Conservation (phyloP, 495 filamentous ascomycete genomes). For the Cairneyella variabilis region DNA sequence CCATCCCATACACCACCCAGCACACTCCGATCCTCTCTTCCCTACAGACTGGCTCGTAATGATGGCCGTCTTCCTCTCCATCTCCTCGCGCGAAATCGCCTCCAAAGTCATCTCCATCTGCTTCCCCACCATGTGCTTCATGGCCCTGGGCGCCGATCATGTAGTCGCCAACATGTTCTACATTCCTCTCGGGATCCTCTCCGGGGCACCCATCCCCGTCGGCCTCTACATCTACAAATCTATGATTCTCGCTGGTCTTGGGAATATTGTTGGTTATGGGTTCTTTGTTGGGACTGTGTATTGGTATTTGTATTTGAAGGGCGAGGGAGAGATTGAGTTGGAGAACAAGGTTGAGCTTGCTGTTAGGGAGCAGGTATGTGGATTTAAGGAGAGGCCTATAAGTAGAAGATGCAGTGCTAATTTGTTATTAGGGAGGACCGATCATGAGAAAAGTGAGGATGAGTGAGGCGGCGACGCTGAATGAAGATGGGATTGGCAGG, state of each 20-base stretch:
- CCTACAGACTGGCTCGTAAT: constrained; percentile 57
- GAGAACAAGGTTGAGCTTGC: no score
- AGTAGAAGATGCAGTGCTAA: no score
- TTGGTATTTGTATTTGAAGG: constrained; percentile 40
- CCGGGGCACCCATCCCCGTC: constrained; percentile 41
- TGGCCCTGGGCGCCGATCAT: constrained; percentile 55
- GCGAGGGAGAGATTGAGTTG: neutral
- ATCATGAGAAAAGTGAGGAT: no score
- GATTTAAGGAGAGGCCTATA: no score
- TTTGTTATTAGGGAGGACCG: no score
- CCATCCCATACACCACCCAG: neutral
- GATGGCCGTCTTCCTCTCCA: constrained; percentile 53
- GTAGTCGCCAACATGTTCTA: constrained; percentile 66
- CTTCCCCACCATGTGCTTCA: constrained; percentile 59
- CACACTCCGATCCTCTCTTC: neutral
- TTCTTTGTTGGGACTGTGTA: constrained; percentile 46
- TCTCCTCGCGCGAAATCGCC: constrained; percentile 48
- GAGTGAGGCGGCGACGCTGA: no score
- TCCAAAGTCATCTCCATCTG: constrained; percentile 59
- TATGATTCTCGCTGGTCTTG: constrained; percentile 55
- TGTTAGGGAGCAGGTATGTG: no score
- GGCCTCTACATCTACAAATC: constrained; percentile 62
- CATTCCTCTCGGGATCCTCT: constrained; percentile 53
- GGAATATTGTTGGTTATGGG: constrained; percentile 54
- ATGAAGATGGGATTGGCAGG: no score